Evolutionary conservation across 192 early-diverging fungal species (phyloP).

Genomic region (Thoreauomyces humboldtii): DNA sequence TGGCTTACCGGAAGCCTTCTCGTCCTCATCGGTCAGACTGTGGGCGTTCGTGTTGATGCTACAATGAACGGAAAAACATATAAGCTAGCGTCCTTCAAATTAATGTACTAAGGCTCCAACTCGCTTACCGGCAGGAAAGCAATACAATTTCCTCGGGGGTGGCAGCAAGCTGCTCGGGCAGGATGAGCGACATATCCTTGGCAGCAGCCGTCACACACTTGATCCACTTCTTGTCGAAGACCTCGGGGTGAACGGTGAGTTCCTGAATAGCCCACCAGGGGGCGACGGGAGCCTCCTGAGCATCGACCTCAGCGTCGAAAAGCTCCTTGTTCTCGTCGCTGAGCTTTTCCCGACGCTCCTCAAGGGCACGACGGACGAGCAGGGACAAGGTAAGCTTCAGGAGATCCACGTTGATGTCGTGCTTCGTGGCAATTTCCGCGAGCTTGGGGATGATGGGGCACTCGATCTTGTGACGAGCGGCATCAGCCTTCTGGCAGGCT

Average conservation of each 20-base stretch:
- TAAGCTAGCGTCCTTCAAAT: background rate
- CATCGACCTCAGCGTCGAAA: conserved; percentile 10
- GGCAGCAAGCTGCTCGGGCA: conserved; percentile 38
- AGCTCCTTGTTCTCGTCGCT: conserved; percentile 5
- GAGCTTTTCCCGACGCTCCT: conserved; percentile 21
- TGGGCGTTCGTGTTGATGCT: conserved; percentile 65
- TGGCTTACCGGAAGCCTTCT: conserved; percentile 17
- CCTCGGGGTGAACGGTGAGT: conserved; percentile 24
- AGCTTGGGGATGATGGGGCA: conserved; percentile 31
- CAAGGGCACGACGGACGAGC: conserved; percentile 17
- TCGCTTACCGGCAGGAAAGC: conserved; percentile 37
- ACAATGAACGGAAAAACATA: background rate
- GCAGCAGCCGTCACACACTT: conserved; percentile 24
- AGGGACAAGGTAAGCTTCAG: conserved; percentile 31
- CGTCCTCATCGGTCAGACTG: conserved; percentile 46
- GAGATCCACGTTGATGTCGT: conserved; percentile 36
- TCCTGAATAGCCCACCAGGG: conserved; percentile 29
- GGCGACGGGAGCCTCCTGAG: conserved; percentile 15
- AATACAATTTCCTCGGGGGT: conserved; percentile 41
- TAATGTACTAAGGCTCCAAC: background rate
- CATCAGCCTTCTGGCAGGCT: conserved; percentile 45
- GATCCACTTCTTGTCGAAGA: conserved; percentile 39
- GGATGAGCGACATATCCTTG: conserved; percentile 33
- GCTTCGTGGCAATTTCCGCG: conserved; percentile 27
- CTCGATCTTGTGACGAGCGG: conserved; percentile 30